Evolutionary conservation across 2,329 filamentous ascomycete species (phyloP).

Genomic region (Rhynchosporium secalis): DNA sequence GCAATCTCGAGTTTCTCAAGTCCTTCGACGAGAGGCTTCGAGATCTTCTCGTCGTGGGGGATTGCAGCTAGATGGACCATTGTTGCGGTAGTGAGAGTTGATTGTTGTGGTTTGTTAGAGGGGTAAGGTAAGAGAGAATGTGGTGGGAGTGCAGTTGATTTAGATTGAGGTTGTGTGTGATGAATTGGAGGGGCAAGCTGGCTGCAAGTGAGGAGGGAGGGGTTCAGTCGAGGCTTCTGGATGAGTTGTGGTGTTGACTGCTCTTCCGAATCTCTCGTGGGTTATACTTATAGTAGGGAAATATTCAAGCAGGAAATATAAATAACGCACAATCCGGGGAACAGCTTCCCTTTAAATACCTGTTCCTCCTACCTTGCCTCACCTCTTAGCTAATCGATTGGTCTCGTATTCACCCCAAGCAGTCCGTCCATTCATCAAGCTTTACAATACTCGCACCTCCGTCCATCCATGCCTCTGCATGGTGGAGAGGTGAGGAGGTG

Average conservation of each 20-base stretch:
- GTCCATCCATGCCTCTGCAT: background rate
- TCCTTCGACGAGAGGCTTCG: constrained; percentile 41
- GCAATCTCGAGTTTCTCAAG: constrained; percentile 49
- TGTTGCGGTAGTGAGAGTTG: constrained; percentile 27
- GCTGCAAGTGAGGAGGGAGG: background rate
- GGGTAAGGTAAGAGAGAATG: background rate
- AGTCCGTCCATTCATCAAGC: background rate
- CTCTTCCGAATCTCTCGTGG: background rate
- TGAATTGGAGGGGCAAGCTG: constrained; percentile 9
- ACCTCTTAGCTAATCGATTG: background rate
- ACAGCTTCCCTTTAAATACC: constrained; percentile 6
- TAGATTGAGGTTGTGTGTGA: constrained; percentile 3
- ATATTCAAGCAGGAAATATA: background rate
- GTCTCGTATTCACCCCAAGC: constrained; percentile 1
- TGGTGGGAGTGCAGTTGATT: constrained; percentile 1
- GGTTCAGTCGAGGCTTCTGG: background rate
- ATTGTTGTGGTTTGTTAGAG: background rate
- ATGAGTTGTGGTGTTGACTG: background rate
- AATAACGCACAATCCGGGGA: background rate
- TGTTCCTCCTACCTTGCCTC: background rate
- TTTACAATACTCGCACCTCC: background rate
- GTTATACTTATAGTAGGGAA: background rate
- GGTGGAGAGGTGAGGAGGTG: background rate
- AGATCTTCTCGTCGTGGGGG: constrained; percentile 32
- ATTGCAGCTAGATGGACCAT: constrained; percentile 53